Base-by-base conservation (phyloP, 2,329 filamentous ascomycete species). In the Fusarium concolor region DNA sequence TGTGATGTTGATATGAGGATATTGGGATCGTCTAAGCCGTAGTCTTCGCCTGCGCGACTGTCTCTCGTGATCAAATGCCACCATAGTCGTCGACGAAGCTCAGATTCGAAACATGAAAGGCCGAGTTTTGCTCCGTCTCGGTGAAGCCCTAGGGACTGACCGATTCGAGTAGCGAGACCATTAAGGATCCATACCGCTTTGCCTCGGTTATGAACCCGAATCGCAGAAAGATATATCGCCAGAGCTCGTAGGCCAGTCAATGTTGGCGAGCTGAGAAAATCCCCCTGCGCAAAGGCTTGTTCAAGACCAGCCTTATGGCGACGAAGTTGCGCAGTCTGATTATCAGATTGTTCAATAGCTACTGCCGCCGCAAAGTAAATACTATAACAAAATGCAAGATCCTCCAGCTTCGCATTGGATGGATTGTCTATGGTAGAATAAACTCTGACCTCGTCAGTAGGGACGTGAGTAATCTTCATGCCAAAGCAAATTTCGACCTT, bases 1-100 rank as follows among this genome's bases (percentile, higher is more conserved):
- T 61, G 33, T 5, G 39, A 59, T 2, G 33, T 18, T 2, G 10
- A 43, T 8, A 50, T 5, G 2, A 61, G 28, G 1, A 24, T 7
- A 11, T 37, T 41, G 3, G 58, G 39, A 10, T 44, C 37, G 5
- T 59, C 44, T 10, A 61, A 18, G 0, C 58, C 58, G 10, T 45
- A 61, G n/a, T 61, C 54, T 24, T 61, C 58, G 0, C 45, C 58
- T 2, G 58, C 37, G 1, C 58, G 54, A 5, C 33, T 59, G 4
- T 61, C 58, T 20, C 44, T 52, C 1, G 54, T 52, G 4, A 61
- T 59, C 3, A 61, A 26, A 24, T 61, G 58, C 55, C 58, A 61
- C 58, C 55, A 61, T 17, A 59, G 14, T 6, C 55, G 41, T 22
- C 55, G 58, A 14, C 45, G 54, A 2, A 61, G 38, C 15, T 61